Conservation (phyloP, 768 basidiomycete genomes). For the Russula sp. region DNA sequence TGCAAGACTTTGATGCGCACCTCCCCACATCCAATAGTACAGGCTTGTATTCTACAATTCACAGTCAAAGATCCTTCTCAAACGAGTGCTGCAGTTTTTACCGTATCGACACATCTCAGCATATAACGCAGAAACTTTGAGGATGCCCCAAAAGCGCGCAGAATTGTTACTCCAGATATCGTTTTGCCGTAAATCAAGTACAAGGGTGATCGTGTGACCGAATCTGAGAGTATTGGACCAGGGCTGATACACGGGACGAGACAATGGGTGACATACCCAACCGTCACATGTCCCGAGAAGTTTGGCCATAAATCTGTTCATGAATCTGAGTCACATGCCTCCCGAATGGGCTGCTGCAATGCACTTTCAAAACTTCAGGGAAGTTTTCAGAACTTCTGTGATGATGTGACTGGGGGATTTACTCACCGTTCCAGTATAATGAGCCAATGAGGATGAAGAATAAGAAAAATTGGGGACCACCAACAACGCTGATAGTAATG, state of each 20-base stretch:
- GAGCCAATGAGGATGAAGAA: slow-evolving; percentile 49
- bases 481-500: slow-evolving; percentile 68
- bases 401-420: too few relatives aligned
- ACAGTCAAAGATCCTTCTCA: not conserved
- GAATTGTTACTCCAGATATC: slow-evolving; percentile 45
- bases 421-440: slow-evolving; percentile 68
- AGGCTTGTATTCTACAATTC: slow-evolving; percentile 51
- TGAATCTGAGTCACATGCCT: slow-evolving; percentile 25
- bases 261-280: slow-evolving; percentile 42
- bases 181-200: slow-evolving; percentile 49
- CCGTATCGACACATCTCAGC: slow-evolving; percentile 75
- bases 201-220: slow-evolving; percentile 43
- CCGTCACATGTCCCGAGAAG: slow-evolving; percentile 79
- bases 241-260: not conserved
- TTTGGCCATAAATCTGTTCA: slow-evolving; percentile 65
- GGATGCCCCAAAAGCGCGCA: slow-evolving; percentile 84
- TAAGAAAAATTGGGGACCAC: slow-evolving; percentile 68
- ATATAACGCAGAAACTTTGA: slow-evolving; percentile 83
- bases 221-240: slow-evolving; percentile 28
- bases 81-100: slow-evolving; percentile 9
- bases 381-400: not conserved
- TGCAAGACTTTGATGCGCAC: slow-evolving; percentile 32
- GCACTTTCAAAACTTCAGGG: slow-evolving; percentile 6
- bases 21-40: slow-evolving; percentile 90
- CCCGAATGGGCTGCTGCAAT: not conserved